Base-by-base conservation (phyloP, 805 yeast species). In the Starmerella geochares region DNA sequence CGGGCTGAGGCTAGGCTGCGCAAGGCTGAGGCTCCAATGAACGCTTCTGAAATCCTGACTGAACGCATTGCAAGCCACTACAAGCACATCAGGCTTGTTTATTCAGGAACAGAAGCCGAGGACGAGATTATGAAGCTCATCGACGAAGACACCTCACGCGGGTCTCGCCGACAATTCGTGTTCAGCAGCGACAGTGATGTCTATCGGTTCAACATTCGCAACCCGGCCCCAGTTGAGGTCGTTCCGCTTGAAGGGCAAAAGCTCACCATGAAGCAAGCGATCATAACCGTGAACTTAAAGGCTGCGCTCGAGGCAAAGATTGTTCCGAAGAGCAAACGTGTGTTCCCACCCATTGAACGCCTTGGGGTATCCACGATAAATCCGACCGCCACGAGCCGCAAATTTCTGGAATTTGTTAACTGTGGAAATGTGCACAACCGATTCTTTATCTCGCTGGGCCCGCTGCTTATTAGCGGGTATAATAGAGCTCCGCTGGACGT, bases 111-210 rank as follows among this genome's bases (percentile, higher is more conserved):
- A n/a, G 53, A 50, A 16, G 53, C 48, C 14, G 53, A 50, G 45
- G 53, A 50, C 28, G 48, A 40, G 33, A 50, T 50, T 23, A 50
- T 50, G 53, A 47, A 42, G 31, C 46, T 42, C 16, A 47, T 50
- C 16, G 50, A 46, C 24, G 53, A 50, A 28, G 47, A 35, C 31
- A 9, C 8, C n/a, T 16, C 21, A 13, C 39, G 50, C 9, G 40
- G 40, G 13, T 5, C 9, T 4, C 49, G 53, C 11, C 43, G 36
- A 7, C 53, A 50, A 25, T 47, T 50, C 16, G 45, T 50, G 17
- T 40, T 46, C 37, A 29, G 41, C 4, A 24, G 23, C 16, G 53
- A 50, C 35, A 45, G 50, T 20, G 53, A 50, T 33, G 14, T 47
- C 3, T 47, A 17, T 27, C 38, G 47, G 5, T 48, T 35, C 32